phyloP scores from a whole-genome alignment of 768 basidiomycete species.

The Mycena albidolilacea region DNA sequence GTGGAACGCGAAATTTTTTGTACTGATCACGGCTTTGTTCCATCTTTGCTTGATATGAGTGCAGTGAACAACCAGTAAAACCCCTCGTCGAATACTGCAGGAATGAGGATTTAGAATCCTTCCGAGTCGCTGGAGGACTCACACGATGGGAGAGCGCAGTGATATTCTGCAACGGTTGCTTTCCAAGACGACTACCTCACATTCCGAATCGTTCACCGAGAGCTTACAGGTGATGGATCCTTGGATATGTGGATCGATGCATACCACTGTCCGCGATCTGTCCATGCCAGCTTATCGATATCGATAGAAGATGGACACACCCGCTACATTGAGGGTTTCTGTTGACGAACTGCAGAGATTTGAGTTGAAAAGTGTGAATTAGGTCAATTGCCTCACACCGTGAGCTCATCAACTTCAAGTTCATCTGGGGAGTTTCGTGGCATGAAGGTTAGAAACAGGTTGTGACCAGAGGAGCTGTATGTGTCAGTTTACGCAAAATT shows the following conservation, averaged over 20 bases:
- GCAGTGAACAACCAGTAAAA: slow-evolving; percentile 1
- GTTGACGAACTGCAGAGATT: not conserved
- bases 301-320: not conserved
- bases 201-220: not conserved
- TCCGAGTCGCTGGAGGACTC: not conserved
- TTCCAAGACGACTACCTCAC: not conserved
- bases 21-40: not conserved
- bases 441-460: not conserved
- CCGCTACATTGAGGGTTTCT: slow-evolving; percentile 21
- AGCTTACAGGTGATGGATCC: slow-evolving; percentile 21
- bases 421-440: not conserved
- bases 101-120: not conserved
- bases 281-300: slow-evolving; percentile 13
- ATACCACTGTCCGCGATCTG: slow-evolving; percentile 9
- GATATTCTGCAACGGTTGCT: not conserved
- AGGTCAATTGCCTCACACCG: not conserved
- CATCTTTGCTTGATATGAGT: not conserved
- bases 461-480: not conserved
- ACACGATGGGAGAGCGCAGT: slow-evolving; percentile 6
- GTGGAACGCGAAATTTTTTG: slow-evolving; percentile 8
- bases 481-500: slow-evolving; percentile 22
- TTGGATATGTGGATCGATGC: slow-evolving; percentile 10
- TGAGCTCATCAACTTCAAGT: not conserved
- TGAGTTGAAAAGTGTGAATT: not conserved
- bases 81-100: slow-evolving; percentile 12